Conservation (phyloP, 768 basidiomycete genomes). For the Calvatia gigantea region DNA sequence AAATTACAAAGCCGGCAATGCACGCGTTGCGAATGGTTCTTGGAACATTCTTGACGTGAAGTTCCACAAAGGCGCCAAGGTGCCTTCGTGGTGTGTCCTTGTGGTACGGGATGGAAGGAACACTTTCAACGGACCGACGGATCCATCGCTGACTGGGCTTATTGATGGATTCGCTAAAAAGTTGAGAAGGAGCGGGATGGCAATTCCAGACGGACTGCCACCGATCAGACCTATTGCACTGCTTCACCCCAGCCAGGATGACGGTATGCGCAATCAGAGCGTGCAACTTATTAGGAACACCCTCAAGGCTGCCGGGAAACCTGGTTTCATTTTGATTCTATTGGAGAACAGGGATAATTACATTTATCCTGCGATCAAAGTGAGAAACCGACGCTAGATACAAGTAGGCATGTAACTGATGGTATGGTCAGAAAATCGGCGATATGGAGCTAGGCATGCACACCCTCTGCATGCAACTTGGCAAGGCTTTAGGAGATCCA, state of each 20-base stretch:
- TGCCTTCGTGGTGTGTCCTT: constrained; percentile 64
- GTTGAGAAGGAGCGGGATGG: constrained; percentile 58
- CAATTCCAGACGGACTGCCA: constrained; percentile 33
- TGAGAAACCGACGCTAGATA: no score
- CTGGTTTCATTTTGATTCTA: constrained; percentile 68
- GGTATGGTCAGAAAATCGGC: constrained; percentile 48
- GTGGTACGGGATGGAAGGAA: constrained; percentile 46
- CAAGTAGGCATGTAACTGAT: neutral
- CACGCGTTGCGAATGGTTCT: constrained; percentile 51
- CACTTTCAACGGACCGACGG: constrained; percentile 36
- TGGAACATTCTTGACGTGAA: constrained; percentile 79
- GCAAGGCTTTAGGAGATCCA: constrained; percentile 52
- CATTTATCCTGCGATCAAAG: constrained; percentile 81
- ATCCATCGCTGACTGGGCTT: constrained; percentile 38
- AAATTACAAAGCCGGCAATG: constrained; percentile 45
- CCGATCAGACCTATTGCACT: constrained; percentile 33
- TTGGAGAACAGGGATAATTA: constrained; percentile 65
- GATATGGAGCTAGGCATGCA: constrained; percentile 73
- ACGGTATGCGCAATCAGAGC: constrained; percentile 34
- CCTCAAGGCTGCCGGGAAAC: constrained; percentile 37
- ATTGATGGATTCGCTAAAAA: constrained; percentile 54
- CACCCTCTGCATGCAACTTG: constrained; percentile 68
- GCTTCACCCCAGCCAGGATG: constrained; percentile 24
- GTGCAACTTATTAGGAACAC: constrained; percentile 36
- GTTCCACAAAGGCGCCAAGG: constrained; percentile 52